These are phyloP conservation scores for Phytophthora ramorum DNA, from an alignment of 352 stramenopile species.

Conservation along the genomic window DNA sequence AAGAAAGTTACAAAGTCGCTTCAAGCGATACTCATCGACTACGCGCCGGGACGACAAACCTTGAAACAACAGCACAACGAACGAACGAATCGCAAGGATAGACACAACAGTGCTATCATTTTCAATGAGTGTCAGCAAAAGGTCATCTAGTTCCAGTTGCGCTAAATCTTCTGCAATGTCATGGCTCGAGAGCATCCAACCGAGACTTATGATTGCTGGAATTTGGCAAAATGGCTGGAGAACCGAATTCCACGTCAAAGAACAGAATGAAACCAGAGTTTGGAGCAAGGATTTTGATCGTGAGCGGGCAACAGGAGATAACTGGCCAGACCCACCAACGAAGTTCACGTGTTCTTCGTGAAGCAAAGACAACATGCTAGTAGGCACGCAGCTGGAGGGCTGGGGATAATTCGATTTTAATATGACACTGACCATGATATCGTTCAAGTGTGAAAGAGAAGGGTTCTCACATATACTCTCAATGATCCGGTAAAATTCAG, in stretches of 20 bases:
- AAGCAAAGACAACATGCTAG: slow-evolving; percentile 3
- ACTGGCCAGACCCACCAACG: slow-evolving; percentile 20
- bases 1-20: slow-evolving; percentile 27
- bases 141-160: slow-evolving; percentile 22
- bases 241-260: slow-evolving; percentile 24
- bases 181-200: slow-evolving; percentile 18
- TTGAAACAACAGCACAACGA: slow-evolving; percentile 16
- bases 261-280: slow-evolving; percentile 30
- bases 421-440: slow-evolving; percentile 7
- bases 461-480: slow-evolving; percentile 16
- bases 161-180: slow-evolving; percentile 24
- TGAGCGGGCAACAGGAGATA: slow-evolving; percentile 22
- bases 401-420: slow-evolving; percentile 6
- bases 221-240: slow-evolving; percentile 30
- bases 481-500: slow-evolving; percentile 25
- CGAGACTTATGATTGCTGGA: slow-evolving; percentile 22
- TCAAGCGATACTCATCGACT: slow-evolving; percentile 17
- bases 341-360: slow-evolving; percentile 32
- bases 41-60: slow-evolving; percentile 6
- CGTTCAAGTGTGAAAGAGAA: slow-evolving; percentile 13
- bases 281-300: slow-evolving; percentile 32
- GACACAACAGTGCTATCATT: slow-evolving; percentile 10
- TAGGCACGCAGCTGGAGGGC: not conserved
- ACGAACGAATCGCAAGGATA: slow-evolving; percentile 21
- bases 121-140: slow-evolving; percentile 26